A percentile compares a stretch with the other conserved stretches of the same genome.
Conservation (phyloP, 768 basidiomycete genomes). For the Rhodotorula paludigena region DNA sequence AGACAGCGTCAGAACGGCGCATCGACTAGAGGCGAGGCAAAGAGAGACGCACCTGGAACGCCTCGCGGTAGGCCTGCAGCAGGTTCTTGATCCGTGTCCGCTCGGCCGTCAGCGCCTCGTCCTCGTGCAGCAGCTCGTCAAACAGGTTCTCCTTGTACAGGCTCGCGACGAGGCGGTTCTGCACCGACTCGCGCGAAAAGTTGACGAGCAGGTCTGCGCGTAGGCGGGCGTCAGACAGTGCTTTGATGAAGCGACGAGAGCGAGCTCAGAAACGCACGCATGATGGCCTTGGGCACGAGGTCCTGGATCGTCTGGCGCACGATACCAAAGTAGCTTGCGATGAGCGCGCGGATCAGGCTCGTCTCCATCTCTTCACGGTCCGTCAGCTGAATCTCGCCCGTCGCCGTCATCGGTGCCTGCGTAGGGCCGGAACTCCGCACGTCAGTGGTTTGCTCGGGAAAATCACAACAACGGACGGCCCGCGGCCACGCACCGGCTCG, state of each 20-base stretch:
- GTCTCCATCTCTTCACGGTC: constrained; percentile 95
- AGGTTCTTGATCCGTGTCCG: constrained; percentile 86
- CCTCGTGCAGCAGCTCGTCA: constrained; percentile 83
- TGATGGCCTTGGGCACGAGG: constrained; percentile 92
- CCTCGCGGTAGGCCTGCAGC: constrained; percentile 85
- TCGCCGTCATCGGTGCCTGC: constrained; percentile 55
- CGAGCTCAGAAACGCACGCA: constrained; percentile 57
- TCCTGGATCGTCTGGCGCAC: constrained; percentile 96
- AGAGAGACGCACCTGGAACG: constrained; percentile 32
- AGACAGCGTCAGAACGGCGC: too few species aligned
- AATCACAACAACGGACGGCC: too few species aligned
- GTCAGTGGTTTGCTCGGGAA: background rate
- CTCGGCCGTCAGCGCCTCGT: constrained; percentile 90
- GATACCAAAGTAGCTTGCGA: constrained; percentile 91
- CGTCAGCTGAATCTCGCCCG: constrained; percentile 60
- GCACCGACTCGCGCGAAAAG: constrained; percentile 90
- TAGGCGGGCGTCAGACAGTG: background rate
- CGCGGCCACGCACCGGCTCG: constrained; percentile 79
- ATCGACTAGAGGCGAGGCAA: background rate
- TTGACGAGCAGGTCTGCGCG: constrained; percentile 68
- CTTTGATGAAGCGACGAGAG: background rate
- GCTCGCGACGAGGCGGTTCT: constrained; percentile 88
- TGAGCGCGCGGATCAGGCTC: constrained; percentile 84
- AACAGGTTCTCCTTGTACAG: constrained; percentile 94
- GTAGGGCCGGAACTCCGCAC: background rate